Percentiles rank a stretch among this genome's conserved stretches.
Evolutionary conservation across 1,284 basidiomycete species (phyloP).

Genomic region (Coriolopsis trogii): DNA sequence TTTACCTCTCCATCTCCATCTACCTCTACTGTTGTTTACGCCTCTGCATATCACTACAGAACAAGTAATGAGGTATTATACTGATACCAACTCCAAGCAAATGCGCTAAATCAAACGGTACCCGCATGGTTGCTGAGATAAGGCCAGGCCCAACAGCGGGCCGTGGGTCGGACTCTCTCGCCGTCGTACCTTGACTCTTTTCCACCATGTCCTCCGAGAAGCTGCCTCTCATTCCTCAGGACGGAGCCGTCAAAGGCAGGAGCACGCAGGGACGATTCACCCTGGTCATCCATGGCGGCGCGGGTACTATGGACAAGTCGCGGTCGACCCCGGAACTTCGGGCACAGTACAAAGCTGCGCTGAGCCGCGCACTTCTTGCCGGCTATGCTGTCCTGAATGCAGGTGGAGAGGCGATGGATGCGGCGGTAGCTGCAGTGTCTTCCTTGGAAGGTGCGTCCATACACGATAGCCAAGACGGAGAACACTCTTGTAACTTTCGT

Average conservation of each 20-base stretch:
- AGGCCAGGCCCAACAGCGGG: too few species aligned
- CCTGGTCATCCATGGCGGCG: slow-evolving; percentile 81
- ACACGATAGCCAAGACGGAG: not conserved
- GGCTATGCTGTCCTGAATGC: slow-evolving; percentile 65
- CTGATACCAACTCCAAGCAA: too few species aligned
- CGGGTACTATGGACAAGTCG: slow-evolving; percentile 63
- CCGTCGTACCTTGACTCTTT: not conserved
- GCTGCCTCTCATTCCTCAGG: not conserved
- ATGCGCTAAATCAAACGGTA: not conserved
- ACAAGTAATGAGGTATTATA: too few species aligned
- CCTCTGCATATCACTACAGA: too few species aligned
- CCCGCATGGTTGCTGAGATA: not conserved
- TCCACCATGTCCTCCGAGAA: slow-evolving; percentile 8
- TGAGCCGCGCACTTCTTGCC: slow-evolving; percentile 57
- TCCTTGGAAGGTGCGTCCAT: slow-evolving; percentile 66
- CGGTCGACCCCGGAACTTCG: slow-evolving; percentile 67
- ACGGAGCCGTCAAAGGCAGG: not conserved
- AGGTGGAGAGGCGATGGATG: slow-evolving; percentile 82
- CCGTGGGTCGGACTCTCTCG: not conserved
- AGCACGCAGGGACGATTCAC: too few species aligned
- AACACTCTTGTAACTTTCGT: too few species aligned
- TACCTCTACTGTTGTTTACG: too few species aligned
- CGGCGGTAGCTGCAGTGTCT: slow-evolving; percentile 75
- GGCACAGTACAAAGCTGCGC: slow-evolving; percentile 56
- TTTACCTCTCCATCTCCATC: too few species aligned